Evolutionary conservation across 208 protist species (phyloP).

Genomic region (Novymonas esmeraldas): DNA sequence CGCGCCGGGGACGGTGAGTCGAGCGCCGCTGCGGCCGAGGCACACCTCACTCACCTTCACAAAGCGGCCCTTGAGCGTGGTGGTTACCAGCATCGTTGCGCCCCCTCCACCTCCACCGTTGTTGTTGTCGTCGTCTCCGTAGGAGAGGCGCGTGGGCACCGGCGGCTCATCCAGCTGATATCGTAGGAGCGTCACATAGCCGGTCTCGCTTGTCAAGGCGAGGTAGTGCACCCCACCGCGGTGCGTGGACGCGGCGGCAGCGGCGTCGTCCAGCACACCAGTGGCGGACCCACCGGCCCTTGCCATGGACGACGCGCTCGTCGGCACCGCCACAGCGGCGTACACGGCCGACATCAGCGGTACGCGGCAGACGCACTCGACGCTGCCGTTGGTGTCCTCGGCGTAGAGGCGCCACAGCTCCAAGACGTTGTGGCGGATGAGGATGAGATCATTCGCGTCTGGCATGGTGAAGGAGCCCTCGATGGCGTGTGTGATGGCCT

Average conservation of each 20-base stretch:
- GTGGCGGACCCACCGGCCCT: slow-evolving; percentile 4
- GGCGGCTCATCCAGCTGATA: slow-evolving; percentile 86
- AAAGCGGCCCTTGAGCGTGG: slow-evolving; percentile 80
- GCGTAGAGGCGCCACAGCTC: slow-evolving; percentile 79
- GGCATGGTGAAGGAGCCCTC: slow-evolving; percentile 81
- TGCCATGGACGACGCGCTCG: slow-evolving; percentile 36
- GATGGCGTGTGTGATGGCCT: slow-evolving; percentile 70
- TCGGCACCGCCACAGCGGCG: slow-evolving; percentile 68
- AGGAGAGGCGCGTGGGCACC: slow-evolving; percentile 38
- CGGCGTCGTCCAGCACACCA: slow-evolving; percentile 19
- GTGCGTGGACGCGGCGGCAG: slow-evolving; percentile 17
- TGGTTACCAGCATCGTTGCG: slow-evolving; percentile 39
- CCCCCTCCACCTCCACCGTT: slow-evolving; percentile 1
- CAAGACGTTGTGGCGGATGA: slow-evolving; percentile 67
- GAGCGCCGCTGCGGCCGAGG: slow-evolving; percentile 96
- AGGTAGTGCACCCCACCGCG: slow-evolving; percentile 88
- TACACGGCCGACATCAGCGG: slow-evolving; percentile 65
- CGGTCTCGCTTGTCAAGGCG: slow-evolving; percentile 94
- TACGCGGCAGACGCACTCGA: slow-evolving; percentile 71
- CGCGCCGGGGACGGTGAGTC: slow-evolving; percentile 95
- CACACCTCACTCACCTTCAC: slow-evolving; percentile 96
- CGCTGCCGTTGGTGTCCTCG: slow-evolving; percentile 31
- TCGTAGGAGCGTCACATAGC: slow-evolving; percentile 94
- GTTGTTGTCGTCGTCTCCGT: slow-evolving; percentile 20
- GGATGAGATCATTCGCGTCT: slow-evolving; percentile 60